Evolutionary conservation across 768 basidiomycete genomes (phyloP).

Genomic region (Panellus pusillus): DNA sequence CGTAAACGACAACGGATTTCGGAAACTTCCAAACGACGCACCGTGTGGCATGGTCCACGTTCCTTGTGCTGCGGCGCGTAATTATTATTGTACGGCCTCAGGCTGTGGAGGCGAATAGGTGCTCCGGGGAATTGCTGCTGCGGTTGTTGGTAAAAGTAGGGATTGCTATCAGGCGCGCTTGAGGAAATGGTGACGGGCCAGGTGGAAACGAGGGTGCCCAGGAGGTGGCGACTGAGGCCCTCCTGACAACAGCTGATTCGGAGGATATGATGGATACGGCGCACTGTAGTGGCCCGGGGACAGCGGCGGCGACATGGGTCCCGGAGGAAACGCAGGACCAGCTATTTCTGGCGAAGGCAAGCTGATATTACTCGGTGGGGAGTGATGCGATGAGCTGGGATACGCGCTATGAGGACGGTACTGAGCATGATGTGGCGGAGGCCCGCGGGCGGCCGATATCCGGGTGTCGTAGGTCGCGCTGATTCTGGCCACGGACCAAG

Average conservation of each 20-base stretch:
- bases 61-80: conserved; percentile 13
- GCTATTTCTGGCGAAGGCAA: conserved; percentile 17
- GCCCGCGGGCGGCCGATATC: neutral
- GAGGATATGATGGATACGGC: conserved; percentile 1
- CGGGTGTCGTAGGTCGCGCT: conserved; percentile 12
- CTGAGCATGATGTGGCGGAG: neutral
- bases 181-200: conserved; percentile 16
- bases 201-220: conserved; percentile 24
- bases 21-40: conserved; percentile 7
- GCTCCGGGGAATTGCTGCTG: conserved; percentile 14
- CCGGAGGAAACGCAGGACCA: conserved; percentile 10
- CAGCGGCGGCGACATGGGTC: conserved; percentile 4
- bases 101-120: conserved; percentile 13
- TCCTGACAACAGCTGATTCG: conserved; percentile 8
- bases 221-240: conserved; percentile 8
- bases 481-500: conserved; percentile 14
- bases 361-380: neutral
- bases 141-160: conserved; percentile 17
- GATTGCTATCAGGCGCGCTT: neutral
- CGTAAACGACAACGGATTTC: conserved; percentile 9
- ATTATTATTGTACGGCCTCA: conserved; percentile 12
- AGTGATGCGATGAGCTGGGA: conserved; percentile 12
- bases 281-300: conserved; percentile 1
- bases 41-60: conserved; percentile 17
- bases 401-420: conserved; percentile 1